Evolutionary conservation across 148 eudicot genomes (phyloP), one percentile per base, ranked within the genome.

Genomic region (Rhododendron kiyosumense): DNA sequence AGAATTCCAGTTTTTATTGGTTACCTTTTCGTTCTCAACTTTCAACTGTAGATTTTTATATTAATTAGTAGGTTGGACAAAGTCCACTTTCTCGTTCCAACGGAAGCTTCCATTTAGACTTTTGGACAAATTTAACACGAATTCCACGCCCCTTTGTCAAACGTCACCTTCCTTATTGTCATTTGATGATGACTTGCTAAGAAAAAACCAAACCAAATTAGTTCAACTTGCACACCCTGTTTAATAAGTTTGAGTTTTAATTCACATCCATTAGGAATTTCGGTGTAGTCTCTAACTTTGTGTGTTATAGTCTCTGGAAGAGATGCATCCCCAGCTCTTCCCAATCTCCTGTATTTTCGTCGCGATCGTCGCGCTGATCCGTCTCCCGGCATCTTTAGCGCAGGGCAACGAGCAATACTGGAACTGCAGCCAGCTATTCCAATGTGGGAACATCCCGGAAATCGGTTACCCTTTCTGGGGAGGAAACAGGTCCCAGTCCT

Each of bases 381-480:
- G 52, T 11, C 32, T 59, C n/a, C 86, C 85, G 26, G 52, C 1
- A 4, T 87, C 75, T 76, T 63, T 85, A 4, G 80, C 75, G 28
- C 88, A 87, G 26, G 84, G 59, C 48, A 86, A 88, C 13, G 80
- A 84, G 6, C 54, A 51, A 75, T 91, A 87, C 57, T 54, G 45
- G 48, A 79, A 79, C 46, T 95, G 96, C 83, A 61, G 69, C 7
- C 61, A 79, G 59, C 13, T 43, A 1, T 87, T 90, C 48, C 57
- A 54, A 17, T 95, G 98, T 76, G 93, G 88, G 13, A 38, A 22
- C 26, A 1, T 91, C 10, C 11, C 6, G 20, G 69, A 54, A 69
- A 49, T 91, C 7, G 76, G 85, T 2, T 95, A 93, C 48, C 98
- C 98, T 83, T 93, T 93, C 85, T 92, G 84, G 63, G 92, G 92